Conservation (phyloP, 1,139 yeast genomes). For the Komagataea norvegica region DNA sequence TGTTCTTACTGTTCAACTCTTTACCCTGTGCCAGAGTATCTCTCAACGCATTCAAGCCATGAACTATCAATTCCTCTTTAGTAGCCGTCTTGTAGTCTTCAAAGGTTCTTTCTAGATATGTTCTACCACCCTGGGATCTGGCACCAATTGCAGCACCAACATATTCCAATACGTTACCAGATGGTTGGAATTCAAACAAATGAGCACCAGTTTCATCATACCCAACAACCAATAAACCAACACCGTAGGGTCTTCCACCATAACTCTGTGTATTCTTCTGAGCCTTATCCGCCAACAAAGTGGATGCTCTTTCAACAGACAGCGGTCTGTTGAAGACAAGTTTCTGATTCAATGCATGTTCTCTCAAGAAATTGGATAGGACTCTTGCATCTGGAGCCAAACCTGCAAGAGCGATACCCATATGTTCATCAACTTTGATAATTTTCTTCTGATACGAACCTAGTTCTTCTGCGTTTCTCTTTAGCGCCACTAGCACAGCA, state of each 20-base stretch:
- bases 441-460: slow-evolving; percentile 95
- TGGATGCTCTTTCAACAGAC: slow-evolving; percentile 78
- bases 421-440: slow-evolving; percentile 84
- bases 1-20: slow-evolving; percentile 76
- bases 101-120: slow-evolving; percentile 83
- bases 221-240: slow-evolving; percentile 89
- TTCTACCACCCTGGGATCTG: slow-evolving; percentile 96
- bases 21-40: slow-evolving; percentile 94
- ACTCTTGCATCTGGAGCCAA: slow-evolving; percentile 98
- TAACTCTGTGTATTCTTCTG: slow-evolving; percentile 94
- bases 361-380: slow-evolving; percentile 79
- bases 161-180: slow-evolving; percentile 89
- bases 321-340: slow-evolving; percentile 87
- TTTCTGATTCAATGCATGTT: slow-evolving; percentile 85
- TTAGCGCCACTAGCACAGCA: slow-evolving; percentile 89
- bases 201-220: slow-evolving; percentile 94
- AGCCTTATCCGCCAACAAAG: slow-evolving; percentile 90
- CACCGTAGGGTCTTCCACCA: slow-evolving; percentile 97
- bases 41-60: slow-evolving; percentile 86
- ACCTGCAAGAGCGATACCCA: slow-evolving; percentile 96
- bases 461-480: slow-evolving; percentile 93
- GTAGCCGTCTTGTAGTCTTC: slow-evolving; percentile 57
- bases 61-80: slow-evolving; percentile 73
- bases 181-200: slow-evolving; percentile 90
- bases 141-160: slow-evolving; percentile 97